Evolutionary conservation across 2,329 filamentous ascomycete species (phyloP).

Genomic region (Venturia asperata): DNA sequence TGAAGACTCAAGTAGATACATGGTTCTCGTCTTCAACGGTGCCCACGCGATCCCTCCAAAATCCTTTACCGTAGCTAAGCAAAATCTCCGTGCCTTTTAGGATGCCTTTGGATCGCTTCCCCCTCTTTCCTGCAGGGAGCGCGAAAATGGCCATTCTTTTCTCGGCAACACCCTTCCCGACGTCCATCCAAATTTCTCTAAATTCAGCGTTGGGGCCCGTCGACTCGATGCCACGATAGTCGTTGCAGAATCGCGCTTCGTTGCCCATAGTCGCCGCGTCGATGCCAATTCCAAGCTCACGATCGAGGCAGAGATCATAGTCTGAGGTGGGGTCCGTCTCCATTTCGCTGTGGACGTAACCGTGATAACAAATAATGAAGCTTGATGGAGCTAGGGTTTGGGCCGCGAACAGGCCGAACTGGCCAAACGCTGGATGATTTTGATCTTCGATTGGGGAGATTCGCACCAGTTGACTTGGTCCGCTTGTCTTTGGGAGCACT

Average conservation of each 20-base stretch:
- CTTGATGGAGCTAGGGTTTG: conserved; percentile 38
- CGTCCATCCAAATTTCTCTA: conserved; percentile 34
- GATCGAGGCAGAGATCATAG: conserved; percentile 47
- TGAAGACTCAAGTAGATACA: not conserved
- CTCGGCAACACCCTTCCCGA: conserved; percentile 36
- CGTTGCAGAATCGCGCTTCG: conserved; percentile 47
- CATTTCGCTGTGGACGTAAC: conserved; percentile 40
- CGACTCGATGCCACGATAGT: conserved; percentile 43
- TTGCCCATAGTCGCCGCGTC: conserved; percentile 45
- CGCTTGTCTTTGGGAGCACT: conserved; percentile 23
- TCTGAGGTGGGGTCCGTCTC: conserved; percentile 39
- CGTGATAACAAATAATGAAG: conserved; percentile 46
- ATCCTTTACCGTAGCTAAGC: conserved; percentile 49
- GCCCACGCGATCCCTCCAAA: conserved; percentile 32
- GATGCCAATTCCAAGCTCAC: conserved; percentile 42
- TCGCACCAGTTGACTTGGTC: conserved; percentile 34
- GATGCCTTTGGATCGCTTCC: conserved; percentile 40
- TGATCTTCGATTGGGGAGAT: conserved; percentile 37
- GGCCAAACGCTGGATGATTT: conserved; percentile 42
- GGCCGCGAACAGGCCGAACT: conserved; percentile 43
- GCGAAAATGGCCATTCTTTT: conserved; percentile 46
- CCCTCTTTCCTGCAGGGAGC: conserved; percentile 42
- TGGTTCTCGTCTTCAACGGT: not conserved
- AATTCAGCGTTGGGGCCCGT: conserved; percentile 38
- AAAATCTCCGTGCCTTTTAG: conserved; percentile 44